phyloP scores from a whole-genome alignment of 2,329 filamentous ascomycete genomes.

The Colletotrichum tropicicola region DNA sequence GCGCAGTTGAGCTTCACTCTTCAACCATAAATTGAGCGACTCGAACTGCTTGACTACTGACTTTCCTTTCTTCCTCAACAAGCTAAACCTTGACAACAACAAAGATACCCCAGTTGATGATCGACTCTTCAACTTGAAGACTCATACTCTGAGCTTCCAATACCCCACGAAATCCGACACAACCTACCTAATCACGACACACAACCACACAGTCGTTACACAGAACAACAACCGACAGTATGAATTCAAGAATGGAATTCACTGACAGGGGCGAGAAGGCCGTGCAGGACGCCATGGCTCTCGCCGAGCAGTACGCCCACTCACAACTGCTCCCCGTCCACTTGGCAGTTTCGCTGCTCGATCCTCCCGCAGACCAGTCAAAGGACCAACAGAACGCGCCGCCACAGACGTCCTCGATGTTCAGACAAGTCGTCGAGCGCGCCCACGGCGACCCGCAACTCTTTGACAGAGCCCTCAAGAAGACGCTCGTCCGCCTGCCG shows the following conservation, averaged over 20 bases:
- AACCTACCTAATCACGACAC: constrained; percentile 26
- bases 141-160: constrained; percentile 25
- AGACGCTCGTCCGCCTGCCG: constrained; percentile 86
- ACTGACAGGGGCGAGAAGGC: constrained; percentile 93
- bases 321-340: constrained; percentile 91
- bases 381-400: constrained; percentile 85
- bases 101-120: constrained; percentile 28
- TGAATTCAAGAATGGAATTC: constrained; percentile 87
- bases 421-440: constrained; percentile 92
- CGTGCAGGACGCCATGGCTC: constrained; percentile 84
- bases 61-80: not conserved
- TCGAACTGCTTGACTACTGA: not conserved
- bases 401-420: constrained; percentile 76
- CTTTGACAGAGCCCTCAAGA: constrained; percentile 91
- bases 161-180: not conserved
- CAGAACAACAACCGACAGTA: constrained; percentile 49
- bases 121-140: constrained; percentile 27
- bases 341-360: constrained; percentile 83
- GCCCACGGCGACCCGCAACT: constrained; percentile 92
- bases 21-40: constrained; percentile 18
- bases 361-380: constrained; percentile 77
- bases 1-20: not conserved
- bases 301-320: constrained; percentile 91
- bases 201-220: constrained; percentile 27
- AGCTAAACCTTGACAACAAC: constrained; percentile 1